Base-by-base conservation (phyloP, 257 asterid genomes). In the Marsdenia floribunda region DNA sequence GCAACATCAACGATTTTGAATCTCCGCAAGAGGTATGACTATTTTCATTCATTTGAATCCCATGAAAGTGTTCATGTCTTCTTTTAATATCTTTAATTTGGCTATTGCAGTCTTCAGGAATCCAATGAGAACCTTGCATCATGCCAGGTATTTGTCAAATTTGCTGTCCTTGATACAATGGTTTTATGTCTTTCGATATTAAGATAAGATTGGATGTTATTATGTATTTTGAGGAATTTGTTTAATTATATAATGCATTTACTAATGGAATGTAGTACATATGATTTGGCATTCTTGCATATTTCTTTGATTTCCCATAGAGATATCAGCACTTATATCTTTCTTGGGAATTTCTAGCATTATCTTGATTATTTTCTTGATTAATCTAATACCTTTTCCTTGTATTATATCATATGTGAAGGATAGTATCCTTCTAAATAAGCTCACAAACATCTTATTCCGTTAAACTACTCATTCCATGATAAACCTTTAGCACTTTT, bases 1-100 rank as follows among this genome's bases (percentile, higher is more conserved):
- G 88, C 97, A 46, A 91, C 98, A 5, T 97, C 97, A 82, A 93
- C 88, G 90, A 93, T 93, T 77, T 85, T 91, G 84, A 88, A 97
- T 78, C 97, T 91, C 82, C 96, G 98, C 38, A 96, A 91, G 86
- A 93, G 96, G 98, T 93, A 71, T 68, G 52, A 49, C 40, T n/a
- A 24, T 18, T 54, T 44, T 49, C 29, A 7, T 44, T 10, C 35
- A 66, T 52, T 55, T 16, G 11, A 47, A 19, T 40, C 24, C 26
- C 42, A 33, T 64, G 29, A 29, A 29, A 42, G 18, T 68, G 52
- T 22, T 67, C 58, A 52, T 29, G 70, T 38, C 63, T 44, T 15
- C 42, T 37, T 57, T 33, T 66, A 21, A 37, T 3, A 74, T 78
- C 57, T 47, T 82, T 69, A 40, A 40, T 77, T 74, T 82, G 67